Evolutionary conservation across 2,329 filamentous ascomycete species (phyloP).

Genomic region (Trichoderma semiorbis): DNA sequence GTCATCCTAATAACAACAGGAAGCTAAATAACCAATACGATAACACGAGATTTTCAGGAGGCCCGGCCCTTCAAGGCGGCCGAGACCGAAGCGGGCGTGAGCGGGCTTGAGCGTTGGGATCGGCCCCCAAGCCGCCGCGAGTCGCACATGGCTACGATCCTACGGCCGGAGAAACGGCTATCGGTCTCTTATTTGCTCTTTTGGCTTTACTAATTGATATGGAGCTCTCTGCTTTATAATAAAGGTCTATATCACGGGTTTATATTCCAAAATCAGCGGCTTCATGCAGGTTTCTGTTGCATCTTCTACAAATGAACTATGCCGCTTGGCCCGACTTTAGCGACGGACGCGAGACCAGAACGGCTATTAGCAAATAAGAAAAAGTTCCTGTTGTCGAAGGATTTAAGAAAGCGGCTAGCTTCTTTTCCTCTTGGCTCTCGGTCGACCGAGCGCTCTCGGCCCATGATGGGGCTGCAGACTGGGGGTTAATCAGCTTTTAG

Average conservation of each 20-base stretch:
- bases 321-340: neutral
- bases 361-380: neutral
- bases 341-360: neutral
- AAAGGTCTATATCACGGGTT: neutral
- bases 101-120: neutral
- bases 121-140: neutral
- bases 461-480: neutral
- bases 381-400: neutral
- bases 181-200: neutral
- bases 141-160: neutral
- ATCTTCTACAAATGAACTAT: too few relatives aligned
- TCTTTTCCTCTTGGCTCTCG: neutral
- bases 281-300: neutral
- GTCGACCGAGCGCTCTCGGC: neutral
- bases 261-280: neutral
- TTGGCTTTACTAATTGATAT: neutral
- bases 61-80: slow-evolving; percentile 4
- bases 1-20: neutral
- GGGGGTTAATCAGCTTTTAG: neutral
- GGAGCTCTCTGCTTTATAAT: neutral
- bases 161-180: neutral
- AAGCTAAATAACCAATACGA: neutral
- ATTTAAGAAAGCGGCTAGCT: neutral
- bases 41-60: slow-evolving; percentile 1
- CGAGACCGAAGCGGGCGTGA: slow-evolving; percentile 6